These are phyloP conservation scores for Kwoniella botswanensis DNA, from an alignment of 768 basidiomycete genomes.

Conservation along the genomic window DNA sequence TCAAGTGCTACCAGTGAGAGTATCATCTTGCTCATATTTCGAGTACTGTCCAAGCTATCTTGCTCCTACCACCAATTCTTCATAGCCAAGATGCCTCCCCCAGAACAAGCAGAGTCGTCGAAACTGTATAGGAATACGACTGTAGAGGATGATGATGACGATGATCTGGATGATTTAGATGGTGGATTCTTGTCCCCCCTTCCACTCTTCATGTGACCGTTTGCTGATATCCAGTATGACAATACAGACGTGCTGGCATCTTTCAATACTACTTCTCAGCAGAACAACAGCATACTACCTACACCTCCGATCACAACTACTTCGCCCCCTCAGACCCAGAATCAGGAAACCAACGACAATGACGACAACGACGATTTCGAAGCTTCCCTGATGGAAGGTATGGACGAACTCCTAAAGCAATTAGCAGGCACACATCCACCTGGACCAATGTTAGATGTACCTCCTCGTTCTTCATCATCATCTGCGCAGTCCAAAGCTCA, in stretches of 20 bases:
- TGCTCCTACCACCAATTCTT: background rate
- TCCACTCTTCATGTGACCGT: background rate
- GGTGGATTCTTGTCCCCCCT: conserved; percentile 33
- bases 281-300: background rate
- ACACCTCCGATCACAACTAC: background rate
- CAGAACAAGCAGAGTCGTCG: conserved; percentile 17
- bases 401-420: conserved; percentile 53
- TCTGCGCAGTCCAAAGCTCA: background rate
- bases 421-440: conserved; percentile 51
- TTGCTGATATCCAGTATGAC: background rate
- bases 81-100: conserved; percentile 6
- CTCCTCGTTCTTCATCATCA: background rate
- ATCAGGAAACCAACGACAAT: conserved; percentile 22
- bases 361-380: conserved; percentile 53
- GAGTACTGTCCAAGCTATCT: background rate
- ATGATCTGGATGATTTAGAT: conserved; percentile 54
- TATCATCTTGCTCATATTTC: no score
- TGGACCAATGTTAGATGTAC: conserved; percentile 41
- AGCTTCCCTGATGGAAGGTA: conserved; percentile 51
- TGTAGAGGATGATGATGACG: conserved; percentile 52
- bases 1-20: no score
- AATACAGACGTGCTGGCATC: conserved; percentile 51
- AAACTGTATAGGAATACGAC: conserved; percentile 33
- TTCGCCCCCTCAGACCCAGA: background rate
- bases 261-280: conserved; percentile 36